Percentiles rank a stretch among this genome's conserved stretches.
phyloP scores from a whole-genome alignment of 192 early-diverging fungal species.

The Pilaira anomala region DNA sequence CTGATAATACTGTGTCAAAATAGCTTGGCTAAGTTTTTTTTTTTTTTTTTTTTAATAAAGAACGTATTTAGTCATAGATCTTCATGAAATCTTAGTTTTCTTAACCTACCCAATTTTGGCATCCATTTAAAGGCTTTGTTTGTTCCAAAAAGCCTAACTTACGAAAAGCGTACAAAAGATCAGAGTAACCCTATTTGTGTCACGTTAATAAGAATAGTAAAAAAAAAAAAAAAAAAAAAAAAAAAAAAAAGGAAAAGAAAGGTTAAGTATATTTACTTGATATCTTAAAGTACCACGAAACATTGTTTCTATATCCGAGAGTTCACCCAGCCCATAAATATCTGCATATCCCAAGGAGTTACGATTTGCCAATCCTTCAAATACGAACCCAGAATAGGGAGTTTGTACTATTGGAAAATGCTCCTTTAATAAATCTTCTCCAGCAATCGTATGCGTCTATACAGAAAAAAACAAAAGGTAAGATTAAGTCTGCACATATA shows the following conservation, averaged over 20 bases:
- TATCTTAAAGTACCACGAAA: conserved; percentile 94
- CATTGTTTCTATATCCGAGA: conserved; percentile 78
- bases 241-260: not conserved
- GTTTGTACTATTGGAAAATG: conserved; percentile 74
- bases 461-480: conserved; percentile 14
- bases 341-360: conserved; percentile 88
- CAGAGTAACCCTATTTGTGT: conserved; percentile 85
- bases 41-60: not conserved
- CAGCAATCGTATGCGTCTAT: conserved; percentile 60
- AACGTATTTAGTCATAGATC: not conserved
- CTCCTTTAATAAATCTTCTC: conserved; percentile 63
- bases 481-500: conserved; percentile 1
- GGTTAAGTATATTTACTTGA: conserved; percentile 53
- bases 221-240: not conserved
- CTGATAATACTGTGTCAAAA: conserved; percentile 43
- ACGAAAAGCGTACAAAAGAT: conserved; percentile 79
- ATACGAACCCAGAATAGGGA: conserved; percentile 76
- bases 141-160: conserved; percentile 75
- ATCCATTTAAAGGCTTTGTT: conserved; percentile 28
- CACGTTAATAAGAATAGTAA: not conserved
- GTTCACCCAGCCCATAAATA: conserved; percentile 75
- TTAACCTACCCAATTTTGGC: conserved; percentile 42
- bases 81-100: too few species aligned
- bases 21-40: conserved; percentile 32
- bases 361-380: conserved; percentile 94